Evolutionary conservation across 2,329 filamentous ascomycete genomes (phyloP).

Genomic region (Trichophyton rubrum): DNA sequence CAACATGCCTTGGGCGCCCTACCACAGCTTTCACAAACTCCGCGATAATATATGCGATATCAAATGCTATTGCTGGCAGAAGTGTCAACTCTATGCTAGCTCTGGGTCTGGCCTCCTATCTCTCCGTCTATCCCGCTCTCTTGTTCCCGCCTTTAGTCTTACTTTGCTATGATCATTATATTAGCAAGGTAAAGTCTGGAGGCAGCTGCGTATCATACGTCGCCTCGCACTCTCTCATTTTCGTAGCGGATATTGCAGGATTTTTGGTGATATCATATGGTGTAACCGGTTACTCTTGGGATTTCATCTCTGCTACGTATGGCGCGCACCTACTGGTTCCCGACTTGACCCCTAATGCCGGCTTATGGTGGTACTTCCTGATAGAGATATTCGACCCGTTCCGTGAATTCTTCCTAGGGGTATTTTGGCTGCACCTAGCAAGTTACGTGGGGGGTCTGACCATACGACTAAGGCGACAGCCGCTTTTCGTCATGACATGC

Average conservation of each 20-base stretch:
- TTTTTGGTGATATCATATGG: constrained; percentile 61
- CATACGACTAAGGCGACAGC: constrained; percentile 70
- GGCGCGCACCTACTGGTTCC: constrained; percentile 82
- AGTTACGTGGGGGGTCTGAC: constrained; percentile 81
- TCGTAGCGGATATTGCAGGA: constrained; percentile 43
- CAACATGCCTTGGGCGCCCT: constrained; percentile 78
- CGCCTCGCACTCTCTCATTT: constrained; percentile 40
- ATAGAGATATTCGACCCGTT: constrained; percentile 99
- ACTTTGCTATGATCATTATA: constrained; percentile 61
- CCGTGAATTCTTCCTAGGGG: constrained; percentile 87
- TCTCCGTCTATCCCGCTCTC: constrained; percentile 82
- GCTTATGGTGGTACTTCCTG: constrained; percentile 99
- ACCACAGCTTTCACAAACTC: constrained; percentile 82
- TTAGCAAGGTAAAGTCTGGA: constrained; percentile 22
- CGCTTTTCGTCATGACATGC: constrained; percentile 72
- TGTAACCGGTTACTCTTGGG: constrained; percentile 66
- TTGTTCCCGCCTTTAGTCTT: constrained; percentile 72
- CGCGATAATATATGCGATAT: constrained; percentile 71
- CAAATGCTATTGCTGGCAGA: constrained; percentile 64
- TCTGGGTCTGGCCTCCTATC: constrained; percentile 73
- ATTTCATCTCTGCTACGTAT: constrained; percentile 80
- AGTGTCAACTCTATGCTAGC: constrained; percentile 68
- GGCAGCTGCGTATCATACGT: constrained; percentile 38
- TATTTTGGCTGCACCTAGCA: constrained; percentile 92
- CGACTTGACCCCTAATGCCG: constrained; percentile 87